Evolutionary conservation across 345 rosid genomes (phyloP).

Genomic region (Lumnitzera littorea): DNA sequence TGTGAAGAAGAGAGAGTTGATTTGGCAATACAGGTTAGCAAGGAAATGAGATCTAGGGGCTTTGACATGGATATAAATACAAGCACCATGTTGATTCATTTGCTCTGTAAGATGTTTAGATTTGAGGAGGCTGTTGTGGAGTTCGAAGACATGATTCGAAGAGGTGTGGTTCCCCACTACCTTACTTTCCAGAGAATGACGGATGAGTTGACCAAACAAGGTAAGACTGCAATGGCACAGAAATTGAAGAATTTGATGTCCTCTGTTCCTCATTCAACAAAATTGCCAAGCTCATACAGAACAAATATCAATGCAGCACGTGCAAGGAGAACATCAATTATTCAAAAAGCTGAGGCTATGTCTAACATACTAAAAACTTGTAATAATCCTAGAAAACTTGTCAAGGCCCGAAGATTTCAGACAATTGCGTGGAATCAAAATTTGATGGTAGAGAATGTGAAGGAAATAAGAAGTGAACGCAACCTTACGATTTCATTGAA

Average conservation of each 20-base stretch:
- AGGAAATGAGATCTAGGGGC: constrained; percentile 71
- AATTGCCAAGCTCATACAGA: constrained; percentile 41
- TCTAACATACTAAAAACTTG: constrained; percentile 57
- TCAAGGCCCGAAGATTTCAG: constrained; percentile 35
- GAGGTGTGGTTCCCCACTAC: constrained; percentile 68
- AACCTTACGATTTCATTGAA: no score
- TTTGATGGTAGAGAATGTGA: constrained; percentile 18
- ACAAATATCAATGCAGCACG: constrained; percentile 21
- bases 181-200: constrained; percentile 63
- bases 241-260: constrained; percentile 52
- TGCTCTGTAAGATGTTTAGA: constrained; percentile 52
- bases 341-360: constrained; percentile 78
- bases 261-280: constrained; percentile 54
- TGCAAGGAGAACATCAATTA: constrained; percentile 44
- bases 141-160: constrained; percentile 59
- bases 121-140: constrained; percentile 62
- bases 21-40: constrained; percentile 60
- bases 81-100: constrained; percentile 61
- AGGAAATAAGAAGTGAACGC: background rate
- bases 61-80: constrained; percentile 59
- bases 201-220: constrained; percentile 45
- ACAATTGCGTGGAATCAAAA: constrained; percentile 20
- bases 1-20: constrained; percentile 71
- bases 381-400: constrained; percentile 53
- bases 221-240: constrained; percentile 49